Evolutionary conservation across 1,284 basidiomycete genomes (phyloP).

Genomic region (Exobasidium rhododendri): DNA sequence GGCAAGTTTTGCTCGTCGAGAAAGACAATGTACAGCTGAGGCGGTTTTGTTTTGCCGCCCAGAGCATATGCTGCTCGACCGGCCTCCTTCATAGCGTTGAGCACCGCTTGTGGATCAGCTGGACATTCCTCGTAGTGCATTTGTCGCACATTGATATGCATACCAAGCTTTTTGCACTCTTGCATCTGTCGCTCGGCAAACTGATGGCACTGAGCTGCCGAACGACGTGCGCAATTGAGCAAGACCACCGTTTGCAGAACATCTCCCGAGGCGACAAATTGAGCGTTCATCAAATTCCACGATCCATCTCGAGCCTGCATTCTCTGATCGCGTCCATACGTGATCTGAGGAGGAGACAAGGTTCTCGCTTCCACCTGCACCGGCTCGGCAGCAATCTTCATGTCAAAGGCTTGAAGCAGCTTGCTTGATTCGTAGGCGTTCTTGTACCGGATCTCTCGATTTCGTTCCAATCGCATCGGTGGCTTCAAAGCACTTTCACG

Average conservation of each 20-base stretch:
- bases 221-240: conserved; percentile 26
- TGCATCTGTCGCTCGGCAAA: neutral
- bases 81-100: conserved; percentile 12
- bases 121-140: neutral
- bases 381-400: conserved; percentile 54
- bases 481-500: conserved; percentile 23
- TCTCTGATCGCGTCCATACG: conserved; percentile 53
- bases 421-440: conserved; percentile 30
- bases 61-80: conserved; percentile 18
- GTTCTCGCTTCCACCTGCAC: conserved; percentile 53
- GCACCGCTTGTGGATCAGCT: conserved; percentile 11
- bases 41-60: conserved; percentile 17
- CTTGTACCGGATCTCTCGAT: conserved; percentile 27
- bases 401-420: conserved; percentile 53
- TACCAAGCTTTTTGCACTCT: neutral
- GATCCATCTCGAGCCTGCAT: conserved; percentile 39
- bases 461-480: conserved; percentile 21
- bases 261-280: conserved; percentile 22
- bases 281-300: conserved; percentile 35
- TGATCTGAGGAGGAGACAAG: conserved; percentile 46
- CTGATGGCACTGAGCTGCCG: neutral
- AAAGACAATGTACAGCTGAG: conserved; percentile 36
- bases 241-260: conserved; percentile 30
- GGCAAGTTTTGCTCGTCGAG: conserved; percentile 38
- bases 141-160: neutral